Conservation (phyloP, 345 rosid species). For the Mallotus nudiflorus region DNA sequence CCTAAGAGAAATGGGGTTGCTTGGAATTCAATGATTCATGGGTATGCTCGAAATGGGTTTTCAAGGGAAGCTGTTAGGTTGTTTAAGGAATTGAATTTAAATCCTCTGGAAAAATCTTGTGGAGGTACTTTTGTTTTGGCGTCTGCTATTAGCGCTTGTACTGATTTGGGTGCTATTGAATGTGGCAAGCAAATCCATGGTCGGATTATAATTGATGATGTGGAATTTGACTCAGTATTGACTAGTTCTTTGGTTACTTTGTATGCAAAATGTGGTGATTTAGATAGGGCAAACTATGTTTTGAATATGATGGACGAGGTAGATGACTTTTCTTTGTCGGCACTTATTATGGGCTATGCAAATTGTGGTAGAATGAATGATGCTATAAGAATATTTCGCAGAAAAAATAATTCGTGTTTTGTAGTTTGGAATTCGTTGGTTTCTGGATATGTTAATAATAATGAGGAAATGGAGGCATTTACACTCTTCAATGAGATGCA, state of each 20-base stretch:
- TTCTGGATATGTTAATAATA: conserved; percentile 61
- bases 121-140: conserved; percentile 58
- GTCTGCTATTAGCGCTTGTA: conserved; percentile 61
- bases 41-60: conserved; percentile 44
- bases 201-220: conserved; percentile 42
- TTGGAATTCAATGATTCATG: conserved; percentile 65
- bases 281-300: conserved; percentile 49
- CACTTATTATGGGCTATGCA: conserved; percentile 74
- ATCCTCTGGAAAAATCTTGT: conserved; percentile 31
- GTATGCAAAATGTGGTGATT: conserved; percentile 72
- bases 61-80: conserved; percentile 54
- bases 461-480: conserved; percentile 57
- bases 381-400: conserved; percentile 52
- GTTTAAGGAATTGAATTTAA: conserved; percentile 47
- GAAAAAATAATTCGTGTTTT: conserved; percentile 38
- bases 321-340: conserved; percentile 75
- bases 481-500: conserved; percentile 58
- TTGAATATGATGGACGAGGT: conserved; percentile 46
- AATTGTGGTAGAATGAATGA: conserved; percentile 53
- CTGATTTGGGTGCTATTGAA: conserved; percentile 51
- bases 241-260: conserved; percentile 64
- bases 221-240: conserved; percentile 51
- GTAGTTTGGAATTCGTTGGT: conserved; percentile 82
- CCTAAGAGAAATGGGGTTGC: conserved; percentile 57
- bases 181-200: conserved; percentile 79